Evolutionary conservation across 768 basidiomycete genomes (phyloP).

Genomic region (Chiua virens): DNA sequence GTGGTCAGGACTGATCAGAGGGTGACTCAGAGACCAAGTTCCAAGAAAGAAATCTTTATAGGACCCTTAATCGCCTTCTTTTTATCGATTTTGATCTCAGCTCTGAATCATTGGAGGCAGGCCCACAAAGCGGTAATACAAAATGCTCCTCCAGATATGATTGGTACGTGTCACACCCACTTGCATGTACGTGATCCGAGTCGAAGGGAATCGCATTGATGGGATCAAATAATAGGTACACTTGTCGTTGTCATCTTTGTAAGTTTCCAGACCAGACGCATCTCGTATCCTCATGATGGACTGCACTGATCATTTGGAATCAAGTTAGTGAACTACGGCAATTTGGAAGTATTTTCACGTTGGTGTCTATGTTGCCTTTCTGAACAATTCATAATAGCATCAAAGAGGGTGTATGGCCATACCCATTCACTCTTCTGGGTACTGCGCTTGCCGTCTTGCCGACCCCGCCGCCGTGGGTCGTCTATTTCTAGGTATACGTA

Average conservation of each 20-base stretch:
- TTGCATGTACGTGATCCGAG: no score
- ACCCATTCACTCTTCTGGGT: slow-evolving; percentile 49
- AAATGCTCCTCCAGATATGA: no score
- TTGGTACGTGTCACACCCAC: no score
- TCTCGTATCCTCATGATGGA: neutral
- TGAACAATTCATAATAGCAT: neutral
- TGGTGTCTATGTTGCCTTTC: neutral
- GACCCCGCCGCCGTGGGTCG: no score
- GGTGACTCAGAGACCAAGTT: no score
- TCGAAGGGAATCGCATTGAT: neutral
- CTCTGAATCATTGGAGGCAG: no score
- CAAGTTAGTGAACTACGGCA: slow-evolving; percentile 17
- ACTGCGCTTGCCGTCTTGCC: slow-evolving; percentile 47
- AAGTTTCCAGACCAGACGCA: neutral
- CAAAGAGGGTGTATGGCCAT: no score
- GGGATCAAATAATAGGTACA: slow-evolving; percentile 5
- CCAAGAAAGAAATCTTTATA: no score
- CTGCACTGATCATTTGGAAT: neutral
- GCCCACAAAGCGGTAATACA: no score
- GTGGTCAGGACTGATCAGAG: no score
- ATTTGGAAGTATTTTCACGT: slow-evolving; percentile 12
- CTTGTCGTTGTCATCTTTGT: slow-evolving; percentile 16
- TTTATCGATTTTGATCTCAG: no score
- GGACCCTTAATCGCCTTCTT: no score
- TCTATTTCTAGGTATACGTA: slow-evolving; percentile 38